Base-by-base conservation (phyloP, 257 asterid genomes). In the Przewalskia tangutica region DNA sequence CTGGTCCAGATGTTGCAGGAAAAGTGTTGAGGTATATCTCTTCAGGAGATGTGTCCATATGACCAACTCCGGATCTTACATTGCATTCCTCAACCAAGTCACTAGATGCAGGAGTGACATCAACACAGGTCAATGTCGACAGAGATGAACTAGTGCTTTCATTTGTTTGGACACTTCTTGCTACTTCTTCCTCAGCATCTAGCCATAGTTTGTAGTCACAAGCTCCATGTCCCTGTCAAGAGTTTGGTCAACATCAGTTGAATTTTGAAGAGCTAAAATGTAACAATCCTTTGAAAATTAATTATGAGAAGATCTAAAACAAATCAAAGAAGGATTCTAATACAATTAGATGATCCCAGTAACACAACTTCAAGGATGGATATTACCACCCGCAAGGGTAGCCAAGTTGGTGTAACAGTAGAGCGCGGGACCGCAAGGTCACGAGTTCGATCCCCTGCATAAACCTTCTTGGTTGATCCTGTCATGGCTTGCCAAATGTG, bases 141-240 rank as follows among this genome's bases (percentile, higher is more conserved):
- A 42, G 84, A 50, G 78, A 60, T 16, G 80, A 53, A 62, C n/a
- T 62, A 63, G 51, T 56, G 56, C 20, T 80, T 85, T 76, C 81
- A 18, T 44, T 84, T 55, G 82, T 67, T 48, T 7, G 73, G 76
- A 10, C 70, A 46, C 53, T 16, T 5, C 6, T 23, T 44, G 77
- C 79, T 27, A 66, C 68, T 81, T 1, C 81, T 82, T 63, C 67
- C 2, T 86, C 77, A 84, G 82, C 92, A 59, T 89, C 95, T 67
- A 88, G 81, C 90, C 89, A 88, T 68, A 83, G 81, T 75, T 77
- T 84, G 82, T 63, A 89, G 58, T 89, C 91, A 83, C 95, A 91
- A 7, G 90, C 87, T 80, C 92, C 95, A 83, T 91, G 88, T 32
- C 89, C 95, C 95, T 89, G 88, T 38, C 71, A 5, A 64, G 73